Evolutionary conservation across 1,139 yeast species (phyloP), one percentile per base, ranked within the genome.

Genomic region (Sporopachydermia cereana): DNA sequence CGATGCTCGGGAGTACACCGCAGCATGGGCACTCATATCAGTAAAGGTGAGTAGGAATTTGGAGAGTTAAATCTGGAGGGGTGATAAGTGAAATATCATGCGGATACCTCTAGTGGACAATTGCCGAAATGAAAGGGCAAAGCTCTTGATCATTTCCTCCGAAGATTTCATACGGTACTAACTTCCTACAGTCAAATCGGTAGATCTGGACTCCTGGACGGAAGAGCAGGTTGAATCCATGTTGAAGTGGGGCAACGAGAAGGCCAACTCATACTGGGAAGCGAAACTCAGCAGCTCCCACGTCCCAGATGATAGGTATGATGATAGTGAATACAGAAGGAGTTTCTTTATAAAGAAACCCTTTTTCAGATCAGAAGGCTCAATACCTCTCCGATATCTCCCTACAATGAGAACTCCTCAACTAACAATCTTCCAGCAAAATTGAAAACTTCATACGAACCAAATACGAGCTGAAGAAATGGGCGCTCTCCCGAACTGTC

Each of bases 141-240:
- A n/a, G n/a, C n/a, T n/a, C n/a, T n/a, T n/a, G n/a, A n/a, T n/a
- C n/a, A n/a, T n/a, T n/a, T n/a, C n/a, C n/a, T n/a, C n/a, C n/a
- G n/a, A n/a, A n/a, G n/a, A n/a, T n/a, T n/a, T n/a, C n/a, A n/a
- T n/a, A n/a, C n/a, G n/a, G n/a, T n/a, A n/a, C n/a, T n/a, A n/a
- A n/a, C n/a, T n/a, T n/a, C n/a, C n/a, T n/a, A n/a, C 80, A 56
- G 95, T 84, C 43, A 84, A 84, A 59, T 83, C 95, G 3, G 93
- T 91, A 43, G 98, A 91, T 66, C 72, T 91, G 57, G 97, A 91
- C 61, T 83, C 94, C 1, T 91, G 98, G 98, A 84, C 94, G 9
- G 95, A 88, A 55, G 95, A 84, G 57, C 96, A 91, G 62, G 77
- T 86, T 39, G 80, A 76, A 50, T 77, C 77, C 54, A 80, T 91